phyloP scores from a whole-genome alignment of 2,329 filamentous ascomycete species.

The Alternaria sp. region DNA sequence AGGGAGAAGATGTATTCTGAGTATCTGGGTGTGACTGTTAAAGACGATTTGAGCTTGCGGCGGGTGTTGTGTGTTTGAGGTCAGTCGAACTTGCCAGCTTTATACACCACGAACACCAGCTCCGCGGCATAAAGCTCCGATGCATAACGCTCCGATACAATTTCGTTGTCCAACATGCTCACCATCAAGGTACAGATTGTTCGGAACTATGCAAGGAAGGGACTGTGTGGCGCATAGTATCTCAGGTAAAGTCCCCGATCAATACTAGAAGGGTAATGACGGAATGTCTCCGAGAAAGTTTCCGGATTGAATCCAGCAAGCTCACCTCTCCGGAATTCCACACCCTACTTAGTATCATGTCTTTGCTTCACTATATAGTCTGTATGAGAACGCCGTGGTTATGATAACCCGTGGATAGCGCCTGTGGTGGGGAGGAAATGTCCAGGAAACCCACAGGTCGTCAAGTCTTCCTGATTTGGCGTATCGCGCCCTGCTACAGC shows the following conservation, averaged over 20 bases:
- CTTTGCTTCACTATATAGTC: not conserved
- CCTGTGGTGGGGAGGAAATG: not conserved
- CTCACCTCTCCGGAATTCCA: too few species aligned
- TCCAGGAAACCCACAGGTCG: not conserved
- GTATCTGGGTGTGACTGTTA: not conserved
- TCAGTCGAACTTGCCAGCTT: not conserved
- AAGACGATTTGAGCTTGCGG: not conserved
- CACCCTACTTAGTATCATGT: not conserved
- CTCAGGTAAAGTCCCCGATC: not conserved
- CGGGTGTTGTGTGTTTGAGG: not conserved
- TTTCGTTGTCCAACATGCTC: too few species aligned
- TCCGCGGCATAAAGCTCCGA: not conserved
- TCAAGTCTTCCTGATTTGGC: not conserved
- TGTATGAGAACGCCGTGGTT: too few species aligned
- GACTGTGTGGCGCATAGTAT: not conserved
- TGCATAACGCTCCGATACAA: not conserved
- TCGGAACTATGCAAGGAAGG: not conserved
- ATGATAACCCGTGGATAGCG: not conserved
- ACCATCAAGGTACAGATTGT: not conserved
- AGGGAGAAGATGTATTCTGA: not conserved
- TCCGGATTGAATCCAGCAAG: not conserved
- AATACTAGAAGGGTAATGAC: not conserved
- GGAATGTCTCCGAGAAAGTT: slow-evolving; percentile 1
- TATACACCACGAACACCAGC: not conserved
- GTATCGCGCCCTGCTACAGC: not conserved